phyloP scores from a whole-genome alignment of 352 stramenopile species.

The Pythium insidiosum region DNA sequence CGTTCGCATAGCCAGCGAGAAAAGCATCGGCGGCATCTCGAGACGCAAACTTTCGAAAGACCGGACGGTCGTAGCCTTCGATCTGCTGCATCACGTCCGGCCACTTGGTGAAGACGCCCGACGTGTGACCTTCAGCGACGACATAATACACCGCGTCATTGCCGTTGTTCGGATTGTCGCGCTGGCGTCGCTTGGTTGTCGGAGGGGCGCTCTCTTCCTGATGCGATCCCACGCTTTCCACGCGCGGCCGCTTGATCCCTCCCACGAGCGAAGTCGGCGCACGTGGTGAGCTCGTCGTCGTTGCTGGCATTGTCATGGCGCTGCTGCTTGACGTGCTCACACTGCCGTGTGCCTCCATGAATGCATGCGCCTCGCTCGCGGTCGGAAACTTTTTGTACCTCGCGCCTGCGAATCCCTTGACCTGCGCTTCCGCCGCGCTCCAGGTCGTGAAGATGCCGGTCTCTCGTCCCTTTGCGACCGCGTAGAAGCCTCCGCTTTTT shows the following conservation, averaged over 20 bases:
- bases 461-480: conserved; percentile 39
- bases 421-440: conserved; percentile 29
- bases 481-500: conserved; percentile 38
- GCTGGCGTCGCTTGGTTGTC: conserved; percentile 2
- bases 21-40: conserved; percentile 19
- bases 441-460: conserved; percentile 53
- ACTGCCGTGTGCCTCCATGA: conserved; percentile 16
- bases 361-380: conserved; percentile 32
- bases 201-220: not conserved
- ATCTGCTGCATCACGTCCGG: conserved; percentile 23
- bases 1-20: conserved; percentile 8
- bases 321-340: not conserved
- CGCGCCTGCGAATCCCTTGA: conserved; percentile 43
- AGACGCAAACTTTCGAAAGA: conserved; percentile 24
- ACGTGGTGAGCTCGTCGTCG: not conserved
- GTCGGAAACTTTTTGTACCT: conserved; percentile 66
- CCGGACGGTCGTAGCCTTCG: conserved; percentile 10
- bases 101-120: conserved; percentile 29
- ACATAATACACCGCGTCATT: conserved; percentile 19
- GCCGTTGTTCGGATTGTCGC: not conserved
- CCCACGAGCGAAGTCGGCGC: not conserved
- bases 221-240: not conserved
- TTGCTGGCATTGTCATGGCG: not conserved
- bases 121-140: conserved; percentile 23
- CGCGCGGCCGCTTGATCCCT: conserved; percentile 3